Evolutionary conservation across 176 grass and related monocot species (phyloP).

Genomic region (Oryza longistaminata): DNA sequence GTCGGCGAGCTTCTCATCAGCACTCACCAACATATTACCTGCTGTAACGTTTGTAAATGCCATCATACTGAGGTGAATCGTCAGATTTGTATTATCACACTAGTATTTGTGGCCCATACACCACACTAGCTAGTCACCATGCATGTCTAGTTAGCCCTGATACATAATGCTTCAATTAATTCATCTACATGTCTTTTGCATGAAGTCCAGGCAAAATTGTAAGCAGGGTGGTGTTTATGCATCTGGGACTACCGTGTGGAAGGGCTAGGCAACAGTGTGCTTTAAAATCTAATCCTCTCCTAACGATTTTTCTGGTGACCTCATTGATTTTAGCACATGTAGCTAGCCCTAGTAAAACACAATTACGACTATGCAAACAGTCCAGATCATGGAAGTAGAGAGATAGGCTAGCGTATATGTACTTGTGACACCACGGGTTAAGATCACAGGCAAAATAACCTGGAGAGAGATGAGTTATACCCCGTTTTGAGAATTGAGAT

Average conservation of each 20-base stretch:
- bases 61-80: constrained; percentile 59
- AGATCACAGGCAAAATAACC: too few relatives aligned
- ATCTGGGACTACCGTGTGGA: too few relatives aligned
- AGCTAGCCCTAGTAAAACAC: neutral
- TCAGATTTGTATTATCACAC: neutral
- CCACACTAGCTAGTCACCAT: neutral
- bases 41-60: constrained; percentile 84
- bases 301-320: neutral
- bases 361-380: neutral
- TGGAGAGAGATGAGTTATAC: too few relatives aligned
- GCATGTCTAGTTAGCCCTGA: neutral
- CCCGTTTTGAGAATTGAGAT: too few relatives aligned
- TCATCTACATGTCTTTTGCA: too few relatives aligned
- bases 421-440: neutral
- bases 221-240: too few relatives aligned
- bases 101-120: neutral
- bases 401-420: neutral
- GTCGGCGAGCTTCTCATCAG: constrained; percentile 81
- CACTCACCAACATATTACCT: constrained; percentile 76
- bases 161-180: neutral
- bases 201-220: too few relatives aligned
- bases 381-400: neutral
- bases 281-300: neutral
- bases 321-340: neutral
- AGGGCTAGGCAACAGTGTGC: neutral